Conservation (phyloP, 129 eudicot species). For the carrot (Daucus carota) region DNA sequence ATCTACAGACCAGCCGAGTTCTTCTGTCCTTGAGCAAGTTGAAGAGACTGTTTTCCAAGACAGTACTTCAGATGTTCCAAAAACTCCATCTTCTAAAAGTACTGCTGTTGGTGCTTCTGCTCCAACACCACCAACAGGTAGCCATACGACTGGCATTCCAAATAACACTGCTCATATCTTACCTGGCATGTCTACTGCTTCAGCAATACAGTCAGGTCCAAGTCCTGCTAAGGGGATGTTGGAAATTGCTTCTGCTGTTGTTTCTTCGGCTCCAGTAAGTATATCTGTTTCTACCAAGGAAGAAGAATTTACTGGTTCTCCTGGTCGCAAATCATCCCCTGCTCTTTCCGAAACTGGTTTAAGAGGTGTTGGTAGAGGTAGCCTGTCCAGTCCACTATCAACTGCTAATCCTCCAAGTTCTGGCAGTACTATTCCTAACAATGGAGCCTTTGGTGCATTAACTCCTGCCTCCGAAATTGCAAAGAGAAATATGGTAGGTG, state of each 20-base stretch:
- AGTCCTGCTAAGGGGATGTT: conserved; percentile 33
- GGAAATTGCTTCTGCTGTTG: conserved; percentile 33
- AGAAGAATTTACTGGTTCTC: conserved; percentile 58
- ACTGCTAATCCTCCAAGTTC: conserved; percentile 42
- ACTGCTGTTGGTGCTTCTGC: conserved; percentile 36
- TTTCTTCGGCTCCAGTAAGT: conserved; percentile 44
- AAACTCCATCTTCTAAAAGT: conserved; percentile 75
- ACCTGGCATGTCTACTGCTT: conserved; percentile 23
- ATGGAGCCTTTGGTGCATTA: conserved; percentile 43
- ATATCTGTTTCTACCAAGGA: conserved; percentile 44
- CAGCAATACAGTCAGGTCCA: conserved; percentile 33
- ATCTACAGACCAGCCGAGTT: conserved; percentile 36
- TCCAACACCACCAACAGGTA: conserved; percentile 56
- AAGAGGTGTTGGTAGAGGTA: conserved; percentile 56
- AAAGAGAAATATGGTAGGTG: conserved; percentile 57
- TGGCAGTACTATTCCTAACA: conserved; percentile 44
- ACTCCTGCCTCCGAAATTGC: conserved; percentile 58
- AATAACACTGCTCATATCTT: conserved; percentile 16
- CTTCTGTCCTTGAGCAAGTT: conserved; percentile 50
- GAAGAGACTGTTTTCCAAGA: conserved; percentile 65
- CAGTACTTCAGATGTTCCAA: conserved; percentile 48
- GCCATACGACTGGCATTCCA: conserved; percentile 36
- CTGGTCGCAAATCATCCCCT: conserved; percentile 68
- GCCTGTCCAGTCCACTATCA: conserved; percentile 48
- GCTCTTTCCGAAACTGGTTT: conserved; percentile 55